A percentile compares a stretch with the other conserved stretches of the same genome.
Conservation (phyloP, 176 grass and related monocot genomes). For the Hyparrhenia diplandra region DNA sequence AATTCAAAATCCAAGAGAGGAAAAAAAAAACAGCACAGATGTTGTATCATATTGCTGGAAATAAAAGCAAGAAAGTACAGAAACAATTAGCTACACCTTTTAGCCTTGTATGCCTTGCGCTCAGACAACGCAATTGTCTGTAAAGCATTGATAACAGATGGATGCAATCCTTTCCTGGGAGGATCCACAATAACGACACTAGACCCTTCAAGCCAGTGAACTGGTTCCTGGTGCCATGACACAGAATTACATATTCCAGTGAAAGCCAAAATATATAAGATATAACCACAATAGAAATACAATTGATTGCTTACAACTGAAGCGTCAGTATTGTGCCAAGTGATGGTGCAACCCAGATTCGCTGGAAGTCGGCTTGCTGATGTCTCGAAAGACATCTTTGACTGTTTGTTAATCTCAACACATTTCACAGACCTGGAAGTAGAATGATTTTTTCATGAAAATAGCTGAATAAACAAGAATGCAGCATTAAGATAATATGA, state of each 20-base stretch:
- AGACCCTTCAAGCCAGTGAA: constrained; percentile 82
- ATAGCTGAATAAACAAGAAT: constrained; percentile 19
- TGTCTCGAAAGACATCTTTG: constrained; percentile 84
- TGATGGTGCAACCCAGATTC: constrained; percentile 70
- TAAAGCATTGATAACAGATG: constrained; percentile 76
- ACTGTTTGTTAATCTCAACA: constrained; percentile 97
- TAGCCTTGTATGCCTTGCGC: constrained; percentile 52
- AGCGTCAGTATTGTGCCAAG: constrained; percentile 94
- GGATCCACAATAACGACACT: constrained; percentile 91
- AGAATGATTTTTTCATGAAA: constrained; percentile 10
- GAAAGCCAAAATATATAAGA: constrained; percentile 21
- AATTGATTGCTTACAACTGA: constrained; percentile 67
- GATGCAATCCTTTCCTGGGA: constrained; percentile 91
- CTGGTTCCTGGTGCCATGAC: constrained; percentile 66
- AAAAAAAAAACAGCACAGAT: not conserved
- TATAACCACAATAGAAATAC: constrained; percentile 18
- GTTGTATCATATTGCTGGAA: constrained; percentile 19
- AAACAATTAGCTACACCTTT: constrained; percentile 41
- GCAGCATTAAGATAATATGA: constrained; percentile 4
- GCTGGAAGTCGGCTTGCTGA: constrained; percentile 74
- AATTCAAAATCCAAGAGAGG: not conserved
- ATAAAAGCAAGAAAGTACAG: constrained; percentile 1
- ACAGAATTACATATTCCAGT: constrained; percentile 22
- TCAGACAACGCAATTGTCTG: constrained; percentile 63
- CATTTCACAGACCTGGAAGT: constrained; percentile 88